phyloP scores from a whole-genome alignment of 176 grass and related monocot genomes.

The Puccinellia tenuiflora region DNA sequence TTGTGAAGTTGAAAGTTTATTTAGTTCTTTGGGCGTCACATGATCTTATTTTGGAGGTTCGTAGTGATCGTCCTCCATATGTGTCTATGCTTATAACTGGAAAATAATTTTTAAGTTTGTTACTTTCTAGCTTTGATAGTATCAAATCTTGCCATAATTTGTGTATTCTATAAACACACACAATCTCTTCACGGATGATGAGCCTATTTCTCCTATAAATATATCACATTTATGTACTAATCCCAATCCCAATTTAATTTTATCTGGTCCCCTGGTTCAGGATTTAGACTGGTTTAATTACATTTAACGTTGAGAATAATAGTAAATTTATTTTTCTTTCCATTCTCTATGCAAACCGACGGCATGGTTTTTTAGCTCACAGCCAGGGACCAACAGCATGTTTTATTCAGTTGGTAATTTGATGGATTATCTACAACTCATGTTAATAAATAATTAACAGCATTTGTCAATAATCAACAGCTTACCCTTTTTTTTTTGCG shows the following conservation, averaged over 20 bases:
- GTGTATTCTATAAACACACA: neutral
- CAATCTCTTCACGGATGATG: neutral
- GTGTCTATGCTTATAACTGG: neutral
- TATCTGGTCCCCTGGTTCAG: neutral
- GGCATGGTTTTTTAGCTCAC: neutral
- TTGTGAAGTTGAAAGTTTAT: neutral
- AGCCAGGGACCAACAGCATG: neutral
- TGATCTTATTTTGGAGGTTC: neutral
- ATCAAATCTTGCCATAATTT: neutral
- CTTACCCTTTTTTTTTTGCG: too few species aligned
- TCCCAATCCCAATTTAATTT: neutral
- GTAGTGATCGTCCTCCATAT: neutral
- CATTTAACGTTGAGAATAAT: neutral
- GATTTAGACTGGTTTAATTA: neutral
- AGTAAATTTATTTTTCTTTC: neutral
- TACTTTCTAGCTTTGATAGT: neutral
- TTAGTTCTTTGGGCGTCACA: neutral
- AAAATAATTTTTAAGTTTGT: neutral
- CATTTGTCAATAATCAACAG: neutral
- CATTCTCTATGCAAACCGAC: neutral
- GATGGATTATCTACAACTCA: neutral
- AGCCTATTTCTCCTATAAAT: neutral
- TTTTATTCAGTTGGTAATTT: neutral
- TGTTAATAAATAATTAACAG: neutral
- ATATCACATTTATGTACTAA: neutral